Conservation (phyloP, 257 asterid genomes). For the Dorcoceras hygrometricum region DNA sequence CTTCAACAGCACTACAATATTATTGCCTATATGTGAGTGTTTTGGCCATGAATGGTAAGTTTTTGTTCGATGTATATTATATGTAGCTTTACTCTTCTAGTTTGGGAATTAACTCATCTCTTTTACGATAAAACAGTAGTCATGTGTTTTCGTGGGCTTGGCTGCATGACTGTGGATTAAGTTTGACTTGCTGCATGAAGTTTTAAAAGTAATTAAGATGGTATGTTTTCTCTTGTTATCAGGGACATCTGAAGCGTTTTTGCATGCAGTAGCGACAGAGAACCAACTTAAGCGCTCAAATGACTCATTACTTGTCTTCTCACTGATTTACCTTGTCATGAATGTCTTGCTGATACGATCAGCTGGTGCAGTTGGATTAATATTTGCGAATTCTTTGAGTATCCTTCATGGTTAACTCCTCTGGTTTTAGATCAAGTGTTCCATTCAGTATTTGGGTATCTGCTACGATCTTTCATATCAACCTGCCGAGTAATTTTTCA, state of each 20-base stretch:
- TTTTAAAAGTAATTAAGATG: slow-evolving; percentile 6
- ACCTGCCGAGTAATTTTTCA: background rate
- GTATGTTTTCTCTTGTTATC: slow-evolving; percentile 16
- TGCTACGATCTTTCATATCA: background rate
- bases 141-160: background rate
- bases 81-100: background rate
- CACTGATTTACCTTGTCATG: slow-evolving; percentile 61
- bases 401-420: slow-evolving; percentile 56
- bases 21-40: slow-evolving; percentile 80
- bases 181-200: background rate
- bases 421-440: too few relatives aligned
- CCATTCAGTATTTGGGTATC: background rate
- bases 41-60: slow-evolving; percentile 90
- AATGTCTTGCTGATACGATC: slow-evolving; percentile 72
- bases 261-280: slow-evolving; percentile 95
- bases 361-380: slow-evolving; percentile 89
- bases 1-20: slow-evolving; percentile 75
- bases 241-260: slow-evolving; percentile 97
- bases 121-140: background rate
- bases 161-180: background rate
- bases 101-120: background rate
- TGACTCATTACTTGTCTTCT: slow-evolving; percentile 69
- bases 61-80: background rate
- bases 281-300: slow-evolving; percentile 71
- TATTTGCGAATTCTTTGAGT: slow-evolving; percentile 90